A percentile compares a stretch with the other conserved stretches of the same genome.
phyloP scores from a whole-genome alignment of 805 yeast genomes.

The Zygosaccharomyces gambellarensis region DNA sequence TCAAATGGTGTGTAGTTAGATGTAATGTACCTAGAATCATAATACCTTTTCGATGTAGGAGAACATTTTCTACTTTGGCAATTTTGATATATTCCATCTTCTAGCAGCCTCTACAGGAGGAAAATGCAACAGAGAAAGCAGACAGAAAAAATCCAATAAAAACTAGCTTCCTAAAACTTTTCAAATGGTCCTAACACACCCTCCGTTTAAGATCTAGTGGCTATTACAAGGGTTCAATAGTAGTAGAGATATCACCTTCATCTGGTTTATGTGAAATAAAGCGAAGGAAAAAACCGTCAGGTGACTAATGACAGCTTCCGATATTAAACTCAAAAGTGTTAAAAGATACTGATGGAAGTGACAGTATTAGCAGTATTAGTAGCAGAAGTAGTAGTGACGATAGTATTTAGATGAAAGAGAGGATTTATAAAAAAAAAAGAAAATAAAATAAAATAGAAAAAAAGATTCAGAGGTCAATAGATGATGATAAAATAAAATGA shows the following conservation, averaged over 20 bases:
- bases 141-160: neutral
- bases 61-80: slow-evolving; percentile 48
- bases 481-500: neutral
- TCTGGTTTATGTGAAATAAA: neutral
- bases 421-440: neutral
- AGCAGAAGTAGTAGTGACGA: neutral
- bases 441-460: neutral
- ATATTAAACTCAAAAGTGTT: neutral
- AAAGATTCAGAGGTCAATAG: neutral
- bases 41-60: slow-evolving; percentile 54
- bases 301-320: neutral
- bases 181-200: neutral
- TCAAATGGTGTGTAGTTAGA: slow-evolving; percentile 70
- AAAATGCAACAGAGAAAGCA: neutral
- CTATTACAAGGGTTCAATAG: neutral
- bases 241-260: neutral
- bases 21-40: slow-evolving; percentile 57
- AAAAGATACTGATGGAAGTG: neutral
- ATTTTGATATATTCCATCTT: slow-evolving; percentile 53
- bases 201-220: neutral
- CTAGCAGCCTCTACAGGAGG: neutral
- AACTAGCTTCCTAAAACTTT: neutral
- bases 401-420: neutral
- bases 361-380: neutral
- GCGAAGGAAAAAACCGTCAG: neutral